These are phyloP conservation scores for Annulohypoxylon maeteangense DNA, from an alignment of 495 filamentous ascomycete genomes.

Conservation along the genomic window DNA sequence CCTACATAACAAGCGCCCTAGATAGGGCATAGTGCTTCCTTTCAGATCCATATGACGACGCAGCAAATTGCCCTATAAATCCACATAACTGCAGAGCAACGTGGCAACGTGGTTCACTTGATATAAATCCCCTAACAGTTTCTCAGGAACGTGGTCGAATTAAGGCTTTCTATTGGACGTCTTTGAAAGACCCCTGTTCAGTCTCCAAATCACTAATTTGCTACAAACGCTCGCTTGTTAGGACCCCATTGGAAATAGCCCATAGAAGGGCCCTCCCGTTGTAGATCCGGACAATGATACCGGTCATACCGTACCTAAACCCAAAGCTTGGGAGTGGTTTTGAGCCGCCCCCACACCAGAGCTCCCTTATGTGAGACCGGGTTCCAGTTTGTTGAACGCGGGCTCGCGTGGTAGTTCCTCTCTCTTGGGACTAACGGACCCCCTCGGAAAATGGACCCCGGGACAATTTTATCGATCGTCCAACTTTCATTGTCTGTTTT, in stretches of 20 bases:
- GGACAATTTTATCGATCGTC: slow-evolving; percentile 37
- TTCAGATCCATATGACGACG: not conserved
- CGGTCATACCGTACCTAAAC: slow-evolving; percentile 3
- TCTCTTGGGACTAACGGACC: slow-evolving; percentile 30
- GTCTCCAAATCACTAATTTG: slow-evolving; percentile 30
- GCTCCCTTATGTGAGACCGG: slow-evolving; percentile 39
- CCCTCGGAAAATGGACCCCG: slow-evolving; percentile 37
- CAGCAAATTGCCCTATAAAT: slow-evolving; percentile 8
- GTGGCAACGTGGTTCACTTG: slow-evolving; percentile 15
- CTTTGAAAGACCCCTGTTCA: slow-evolving; percentile 21
- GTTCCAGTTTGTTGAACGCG: slow-evolving; percentile 30
- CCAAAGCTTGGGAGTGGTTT: not conserved
- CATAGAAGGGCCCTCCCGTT: slow-evolving; percentile 18
- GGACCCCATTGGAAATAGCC: slow-evolving; percentile 21
- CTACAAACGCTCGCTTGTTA: slow-evolving; percentile 19
- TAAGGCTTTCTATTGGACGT: slow-evolving; percentile 26
- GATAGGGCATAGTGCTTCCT: not conserved
- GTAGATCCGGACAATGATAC: slow-evolving; percentile 32
- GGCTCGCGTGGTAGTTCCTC: slow-evolving; percentile 27
- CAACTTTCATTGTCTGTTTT: slow-evolving; percentile 37
- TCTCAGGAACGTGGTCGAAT: slow-evolving; percentile 28
- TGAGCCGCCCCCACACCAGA: slow-evolving; percentile 33
- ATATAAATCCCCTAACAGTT: slow-evolving; percentile 20
- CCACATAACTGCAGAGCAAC: slow-evolving; percentile 2
- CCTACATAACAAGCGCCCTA: not conserved